Percentiles rank a stretch among this genome's conserved stretches.
These are phyloP conservation scores for Oryza rufipogon DNA, from an alignment of 176 grass and related monocot species.

Conservation along the genomic window DNA sequence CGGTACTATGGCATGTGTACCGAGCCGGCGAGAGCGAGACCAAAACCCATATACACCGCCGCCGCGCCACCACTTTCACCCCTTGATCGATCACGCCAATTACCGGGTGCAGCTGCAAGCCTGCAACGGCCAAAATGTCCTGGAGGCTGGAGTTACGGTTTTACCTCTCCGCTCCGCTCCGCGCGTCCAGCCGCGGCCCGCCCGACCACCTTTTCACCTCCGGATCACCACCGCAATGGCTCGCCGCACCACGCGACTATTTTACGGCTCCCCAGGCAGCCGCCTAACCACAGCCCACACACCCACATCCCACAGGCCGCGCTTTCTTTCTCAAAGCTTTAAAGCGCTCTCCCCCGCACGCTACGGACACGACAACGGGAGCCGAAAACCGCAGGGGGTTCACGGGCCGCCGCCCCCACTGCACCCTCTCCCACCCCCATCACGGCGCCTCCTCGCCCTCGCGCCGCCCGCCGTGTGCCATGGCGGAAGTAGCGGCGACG, in stretches of 20 bases:
- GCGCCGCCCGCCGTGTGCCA: background rate
- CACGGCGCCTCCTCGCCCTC: slow-evolving; percentile 1
- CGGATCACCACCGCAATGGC: background rate
- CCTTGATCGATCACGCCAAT: no score
- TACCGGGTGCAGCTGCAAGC: no score
- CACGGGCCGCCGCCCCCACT: slow-evolving; percentile 32
- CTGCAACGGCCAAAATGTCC: no score
- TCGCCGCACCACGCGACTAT: background rate
- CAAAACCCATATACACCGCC: no score
- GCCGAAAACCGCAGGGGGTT: slow-evolving; percentile 16
- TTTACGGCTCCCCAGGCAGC: slow-evolving; percentile 14
- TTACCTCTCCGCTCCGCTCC: no score
- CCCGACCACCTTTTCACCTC: no score
- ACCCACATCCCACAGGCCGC: background rate
- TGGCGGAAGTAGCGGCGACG: slow-evolving; percentile 31
- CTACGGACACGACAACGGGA: slow-evolving; percentile 40
- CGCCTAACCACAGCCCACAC: no score
- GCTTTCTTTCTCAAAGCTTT: slow-evolving; percentile 13
- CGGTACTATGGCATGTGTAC: no score
- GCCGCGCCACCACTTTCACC: no score
- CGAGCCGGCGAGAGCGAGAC: no score
- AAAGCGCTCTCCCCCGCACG: background rate
- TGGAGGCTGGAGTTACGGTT: no score
- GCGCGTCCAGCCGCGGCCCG: no score
- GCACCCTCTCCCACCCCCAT: background rate